A percentile compares a stretch with the other conserved stretches of the same genome.
phyloP scores from a whole-genome alignment of 2,329 filamentous ascomycete species.

The Pestalotiopsis sp. region DNA sequence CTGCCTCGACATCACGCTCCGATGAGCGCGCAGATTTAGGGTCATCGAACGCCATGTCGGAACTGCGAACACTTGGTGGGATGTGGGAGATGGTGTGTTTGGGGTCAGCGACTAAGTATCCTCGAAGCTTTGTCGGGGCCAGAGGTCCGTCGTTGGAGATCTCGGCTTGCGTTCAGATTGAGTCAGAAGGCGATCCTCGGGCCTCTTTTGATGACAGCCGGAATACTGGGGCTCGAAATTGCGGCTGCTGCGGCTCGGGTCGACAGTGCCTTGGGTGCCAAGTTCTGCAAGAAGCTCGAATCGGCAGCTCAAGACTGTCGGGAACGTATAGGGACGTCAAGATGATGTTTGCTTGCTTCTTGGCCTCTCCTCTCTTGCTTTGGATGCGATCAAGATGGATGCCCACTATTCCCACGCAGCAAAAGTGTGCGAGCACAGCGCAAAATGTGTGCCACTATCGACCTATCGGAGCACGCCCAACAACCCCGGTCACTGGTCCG shows the following conservation, averaged over 20 bases:
- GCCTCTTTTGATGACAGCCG: background rate
- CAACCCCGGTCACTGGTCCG: background rate
- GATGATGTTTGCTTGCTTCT: background rate
- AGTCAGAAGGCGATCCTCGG: background rate
- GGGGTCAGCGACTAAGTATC: background rate
- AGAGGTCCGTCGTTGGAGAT: background rate
- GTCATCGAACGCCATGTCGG: background rate
- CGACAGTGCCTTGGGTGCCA: background rate
- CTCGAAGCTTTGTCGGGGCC: background rate
- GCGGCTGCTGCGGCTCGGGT: background rate
- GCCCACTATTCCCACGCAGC: background rate
- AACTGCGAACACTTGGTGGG: background rate
- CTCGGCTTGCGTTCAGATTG: background rate
- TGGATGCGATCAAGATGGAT: background rate
- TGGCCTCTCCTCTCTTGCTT: background rate
- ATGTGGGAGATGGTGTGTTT: background rate
- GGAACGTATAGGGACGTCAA: background rate
- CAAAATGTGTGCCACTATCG: background rate
- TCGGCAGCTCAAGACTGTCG: background rate
- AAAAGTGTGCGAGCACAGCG: background rate
- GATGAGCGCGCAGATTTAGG: background rate
- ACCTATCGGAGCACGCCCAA: background rate
- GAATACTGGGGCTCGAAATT: background rate
- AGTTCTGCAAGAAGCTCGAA: background rate
- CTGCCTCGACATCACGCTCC: constrained; percentile 13